Evolutionary conservation across 2,329 filamentous ascomycete genomes (phyloP), one percentile per base, ranked within the genome.

Genomic region (Chaetomiaceae sp.): DNA sequence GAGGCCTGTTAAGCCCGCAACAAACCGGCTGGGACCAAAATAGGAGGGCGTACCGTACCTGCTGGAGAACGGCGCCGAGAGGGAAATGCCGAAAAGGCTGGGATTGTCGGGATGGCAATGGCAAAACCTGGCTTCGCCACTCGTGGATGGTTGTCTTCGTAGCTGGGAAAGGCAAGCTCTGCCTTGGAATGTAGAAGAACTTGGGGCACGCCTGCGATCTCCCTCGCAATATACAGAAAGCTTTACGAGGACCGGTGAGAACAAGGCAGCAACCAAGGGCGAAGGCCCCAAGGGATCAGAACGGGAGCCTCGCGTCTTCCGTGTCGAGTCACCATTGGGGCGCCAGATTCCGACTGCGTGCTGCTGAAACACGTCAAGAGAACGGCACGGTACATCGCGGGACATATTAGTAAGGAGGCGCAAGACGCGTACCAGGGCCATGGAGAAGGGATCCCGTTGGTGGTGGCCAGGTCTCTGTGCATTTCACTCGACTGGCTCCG

Each of bases 1-100:
- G 50, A 38, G 21, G 40, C 23, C 33, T 44, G 43, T 25, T 56
- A 56, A 56, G 47, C 44, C 51, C 27, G n/a, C 4, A 54, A 48
- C 40, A 33, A 46, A 31, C 37, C 37, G 34, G 38, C 27, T 5
- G 20, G 14, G 5, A 4, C 20, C 2, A 3, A 35, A n/a, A 17
- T 17, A 30, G 4, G 20, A 23, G 39, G n/a, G 10, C 14, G 33
- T 17, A 38, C 4, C 13, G 10, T 8, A 13, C 14, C 21, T 10
- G 33, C 12, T n/a, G 40, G 31, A 23, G 31, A 21, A 20, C 16
- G 34, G 27, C 10, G 33, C 43, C 27, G 20, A 14, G 31, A 27
- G 27, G 20, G 21, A 19, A 41, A 42, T 35, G 38, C 30, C 17
- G 44, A 47, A 21, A 12, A 23, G n/a, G n/a, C n/a, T n/a, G n/a